Base-by-base conservation (phyloP, 164 flowering plant species). In the Annona squamosa region DNA sequence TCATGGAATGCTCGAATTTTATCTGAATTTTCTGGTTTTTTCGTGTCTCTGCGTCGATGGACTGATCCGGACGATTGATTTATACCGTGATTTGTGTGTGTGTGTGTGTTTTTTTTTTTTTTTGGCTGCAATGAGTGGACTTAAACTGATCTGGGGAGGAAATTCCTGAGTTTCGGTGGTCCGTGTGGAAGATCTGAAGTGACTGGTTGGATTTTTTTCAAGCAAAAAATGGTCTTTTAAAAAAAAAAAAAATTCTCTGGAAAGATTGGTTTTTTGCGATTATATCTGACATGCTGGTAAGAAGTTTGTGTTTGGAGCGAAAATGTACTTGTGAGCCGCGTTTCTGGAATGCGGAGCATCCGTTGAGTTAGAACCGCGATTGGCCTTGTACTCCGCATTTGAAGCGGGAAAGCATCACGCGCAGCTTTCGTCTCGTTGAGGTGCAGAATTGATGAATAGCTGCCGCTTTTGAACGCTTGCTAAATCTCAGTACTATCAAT, bases 101-200 rank as follows among this genome's bases (percentile, higher is more conserved):
- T 26, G 37, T 26, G 37, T 26, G 37, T 13, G 17, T 59, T 6
- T 63, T n/a, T 19, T 17, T 16, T 26, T 18, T 18, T 63, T 63
- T 63, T 16, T 37, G 4, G 19, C 37, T 64, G 67, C 7, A 64
- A 64, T 37, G 67, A 19, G 45, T 10, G 67, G 67, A 72, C 7
- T 66, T 74, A 61, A 59, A 65, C 13, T 65, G 71, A 73, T 73
- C 65, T 57, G 65, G 3, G 10, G 42, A 42, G 52, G 46, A 3
- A 0, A 18, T 52, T 1, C 10, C 4, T 43, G 37, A 44, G 88
- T 75, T 84, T 7, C 2, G 7, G 59, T 52, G 59, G 7, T 63
- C 6, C 9, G 43, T 9, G 59, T 10, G 59, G 13, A 52, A 52
- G 13, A 52, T 52, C 59, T 64, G 67, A 26, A 64, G 37, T 26